These are phyloP conservation scores for Fusarium albosuccineum DNA, from an alignment of 2,329 filamentous ascomycete genomes.

Conservation along the genomic window DNA sequence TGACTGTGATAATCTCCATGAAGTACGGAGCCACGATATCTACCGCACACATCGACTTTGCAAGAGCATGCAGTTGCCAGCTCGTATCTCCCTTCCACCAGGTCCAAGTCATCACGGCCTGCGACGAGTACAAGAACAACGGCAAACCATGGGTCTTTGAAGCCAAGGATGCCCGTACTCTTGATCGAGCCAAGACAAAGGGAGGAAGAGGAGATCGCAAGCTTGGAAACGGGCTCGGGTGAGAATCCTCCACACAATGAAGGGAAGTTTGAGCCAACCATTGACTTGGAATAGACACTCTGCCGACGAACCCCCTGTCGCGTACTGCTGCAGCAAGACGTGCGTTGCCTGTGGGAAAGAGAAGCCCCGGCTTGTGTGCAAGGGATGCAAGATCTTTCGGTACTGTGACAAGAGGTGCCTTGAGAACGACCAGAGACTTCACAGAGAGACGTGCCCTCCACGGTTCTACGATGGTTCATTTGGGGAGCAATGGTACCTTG, in stretches of 20 bases:
- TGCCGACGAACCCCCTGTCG: neutral
- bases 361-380: neutral
- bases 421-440: neutral
- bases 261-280: neutral
- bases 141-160: constrained; percentile 11
- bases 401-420: neutral
- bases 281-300: neutral
- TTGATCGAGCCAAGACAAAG: neutral
- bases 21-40: neutral
- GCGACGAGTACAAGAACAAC: constrained; percentile 15
- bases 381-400: neutral
- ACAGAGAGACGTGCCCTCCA: constrained; percentile 1
- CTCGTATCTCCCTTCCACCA: constrained; percentile 10
- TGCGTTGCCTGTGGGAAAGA: neutral
- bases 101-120: constrained; percentile 7
- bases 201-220: neutral
- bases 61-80: neutral
- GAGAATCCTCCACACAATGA: neutral
- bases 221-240: constrained; percentile 10
- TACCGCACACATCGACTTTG: neutral
- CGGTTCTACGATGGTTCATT: neutral
- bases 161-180: neutral
- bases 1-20: neutral
- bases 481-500: neutral
- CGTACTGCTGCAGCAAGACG: constrained; percentile 1